phyloP scores from a whole-genome alignment of 176 grass and related monocot species.

The Avena eriantha region DNA sequence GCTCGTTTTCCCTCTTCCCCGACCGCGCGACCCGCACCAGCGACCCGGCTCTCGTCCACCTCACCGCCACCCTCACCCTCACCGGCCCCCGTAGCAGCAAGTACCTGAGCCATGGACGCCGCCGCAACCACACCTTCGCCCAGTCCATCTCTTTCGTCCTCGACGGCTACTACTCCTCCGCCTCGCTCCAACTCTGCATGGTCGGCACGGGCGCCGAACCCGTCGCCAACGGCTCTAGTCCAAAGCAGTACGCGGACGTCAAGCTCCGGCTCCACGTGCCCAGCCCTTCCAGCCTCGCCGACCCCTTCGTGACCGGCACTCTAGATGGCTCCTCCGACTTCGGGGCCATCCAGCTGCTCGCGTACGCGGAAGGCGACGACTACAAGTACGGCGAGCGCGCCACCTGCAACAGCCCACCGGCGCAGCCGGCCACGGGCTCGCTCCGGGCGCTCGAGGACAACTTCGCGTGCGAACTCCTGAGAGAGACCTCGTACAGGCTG shows the following conservation, averaged over 20 bases:
- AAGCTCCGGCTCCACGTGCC: constrained; percentile 49
- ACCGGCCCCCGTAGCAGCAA: neutral
- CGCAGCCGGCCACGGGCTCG: neutral
- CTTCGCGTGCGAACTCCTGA: too few relatives aligned
- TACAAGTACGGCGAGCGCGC: constrained; percentile 47
- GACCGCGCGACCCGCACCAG: constrained; percentile 15
- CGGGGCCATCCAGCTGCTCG: constrained; percentile 41
- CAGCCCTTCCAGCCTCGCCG: constrained; percentile 28
- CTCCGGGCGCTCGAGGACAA: neutral
- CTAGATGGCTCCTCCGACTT: constrained; percentile 44
- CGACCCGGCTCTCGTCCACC: constrained; percentile 9
- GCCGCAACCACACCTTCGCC: neutral
- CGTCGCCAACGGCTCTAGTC: neutral
- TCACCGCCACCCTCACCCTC: constrained; percentile 49
- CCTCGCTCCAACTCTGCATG: constrained; percentile 56
- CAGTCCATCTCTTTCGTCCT: constrained; percentile 10
- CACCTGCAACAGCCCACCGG: neutral
- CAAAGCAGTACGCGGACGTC: constrained; percentile 4
- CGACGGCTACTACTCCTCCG: constrained; percentile 34
- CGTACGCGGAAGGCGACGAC: constrained; percentile 38
- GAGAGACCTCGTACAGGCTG: neutral
- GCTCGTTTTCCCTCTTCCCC: constrained; percentile 45
- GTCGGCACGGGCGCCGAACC: constrained; percentile 32
- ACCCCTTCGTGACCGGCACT: constrained; percentile 44
- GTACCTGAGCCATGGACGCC: neutral